These are phyloP conservation scores for Chrysopogon serrulatus DNA, from an alignment of 176 grass and related monocot genomes.

Conservation along the genomic window DNA sequence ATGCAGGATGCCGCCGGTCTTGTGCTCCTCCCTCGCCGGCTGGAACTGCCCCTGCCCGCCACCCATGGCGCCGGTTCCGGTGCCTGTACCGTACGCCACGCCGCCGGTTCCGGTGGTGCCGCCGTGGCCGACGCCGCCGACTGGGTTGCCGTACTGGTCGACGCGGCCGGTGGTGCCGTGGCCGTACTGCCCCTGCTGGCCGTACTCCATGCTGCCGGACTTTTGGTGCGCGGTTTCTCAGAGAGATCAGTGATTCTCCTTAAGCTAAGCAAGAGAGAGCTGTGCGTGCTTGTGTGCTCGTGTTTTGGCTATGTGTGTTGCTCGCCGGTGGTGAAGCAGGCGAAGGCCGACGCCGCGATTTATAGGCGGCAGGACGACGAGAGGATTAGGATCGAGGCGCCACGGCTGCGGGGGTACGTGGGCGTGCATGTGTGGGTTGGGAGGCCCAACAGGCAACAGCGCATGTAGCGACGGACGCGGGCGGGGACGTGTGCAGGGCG, in stretches of 20 bases:
- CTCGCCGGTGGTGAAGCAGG: neutral
- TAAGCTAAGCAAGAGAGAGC: neutral
- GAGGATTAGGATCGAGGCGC: neutral
- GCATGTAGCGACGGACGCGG: neutral
- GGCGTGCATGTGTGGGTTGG: neutral
- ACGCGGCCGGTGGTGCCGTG: conserved; percentile 28
- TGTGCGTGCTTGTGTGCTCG: neutral
- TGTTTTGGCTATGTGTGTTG: neutral
- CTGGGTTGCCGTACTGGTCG: conserved; percentile 43
- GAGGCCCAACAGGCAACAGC: neutral
- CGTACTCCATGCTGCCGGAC: neutral
- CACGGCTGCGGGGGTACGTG: conserved; percentile 15
- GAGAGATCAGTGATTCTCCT: neutral
- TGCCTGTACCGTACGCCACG: too few species aligned
- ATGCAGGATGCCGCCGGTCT: conserved; percentile 36
- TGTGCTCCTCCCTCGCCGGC: conserved; percentile 24
- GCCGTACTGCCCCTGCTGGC: conserved; percentile 14
- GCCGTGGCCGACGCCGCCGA: neutral
- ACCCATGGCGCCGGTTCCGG: neutral
- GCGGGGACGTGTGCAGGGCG: neutral
- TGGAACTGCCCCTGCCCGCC: conserved; percentile 43
- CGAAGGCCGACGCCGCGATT: neutral
- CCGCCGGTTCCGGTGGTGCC: neutral
- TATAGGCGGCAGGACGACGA: neutral
- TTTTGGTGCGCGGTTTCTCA: neutral